Evolutionary conservation across 2,329 filamentous ascomycete genomes (phyloP).

Genomic region (Aspergillus ochraceoroseus): DNA sequence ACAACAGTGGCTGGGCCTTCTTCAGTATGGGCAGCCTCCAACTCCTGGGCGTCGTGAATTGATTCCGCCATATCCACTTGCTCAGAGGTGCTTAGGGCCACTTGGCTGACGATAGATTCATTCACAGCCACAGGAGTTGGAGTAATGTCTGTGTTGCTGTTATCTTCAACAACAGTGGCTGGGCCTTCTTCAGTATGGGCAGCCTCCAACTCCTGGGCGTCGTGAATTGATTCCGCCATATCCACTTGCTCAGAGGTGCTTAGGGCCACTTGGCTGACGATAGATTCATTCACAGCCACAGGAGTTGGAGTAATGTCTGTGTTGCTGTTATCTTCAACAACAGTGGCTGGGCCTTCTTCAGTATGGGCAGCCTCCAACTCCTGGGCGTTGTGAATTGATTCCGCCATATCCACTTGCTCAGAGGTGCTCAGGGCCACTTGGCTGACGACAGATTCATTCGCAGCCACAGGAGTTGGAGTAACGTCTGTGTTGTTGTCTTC

Average conservation of each 20-base stretch:
- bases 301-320: not conserved
- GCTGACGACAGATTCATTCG: too few species aligned
- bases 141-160: not conserved
- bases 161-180: not conserved
- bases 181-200: not conserved
- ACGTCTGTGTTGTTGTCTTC: too few species aligned
- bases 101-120: not conserved
- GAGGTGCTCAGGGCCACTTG: too few species aligned
- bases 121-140: slow-evolving; percentile 4
- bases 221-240: slow-evolving; percentile 15
- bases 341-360: not conserved
- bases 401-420: too few species aligned
- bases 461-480: too few species aligned
- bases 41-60: slow-evolving; percentile 13
- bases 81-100: slow-evolving; percentile 11
- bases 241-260: slow-evolving; percentile 14
- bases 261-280: not conserved
- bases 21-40: slow-evolving; percentile 1
- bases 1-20: not conserved
- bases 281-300: slow-evolving; percentile 3
- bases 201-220: slow-evolving; percentile 7
- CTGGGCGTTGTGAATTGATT: too few species aligned
- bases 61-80: slow-evolving; percentile 12
- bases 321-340: not conserved
- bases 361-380: slow-evolving; percentile 3